Base-by-base conservation (phyloP, 805 yeast species). In the Barnettozyma sp. region DNA sequence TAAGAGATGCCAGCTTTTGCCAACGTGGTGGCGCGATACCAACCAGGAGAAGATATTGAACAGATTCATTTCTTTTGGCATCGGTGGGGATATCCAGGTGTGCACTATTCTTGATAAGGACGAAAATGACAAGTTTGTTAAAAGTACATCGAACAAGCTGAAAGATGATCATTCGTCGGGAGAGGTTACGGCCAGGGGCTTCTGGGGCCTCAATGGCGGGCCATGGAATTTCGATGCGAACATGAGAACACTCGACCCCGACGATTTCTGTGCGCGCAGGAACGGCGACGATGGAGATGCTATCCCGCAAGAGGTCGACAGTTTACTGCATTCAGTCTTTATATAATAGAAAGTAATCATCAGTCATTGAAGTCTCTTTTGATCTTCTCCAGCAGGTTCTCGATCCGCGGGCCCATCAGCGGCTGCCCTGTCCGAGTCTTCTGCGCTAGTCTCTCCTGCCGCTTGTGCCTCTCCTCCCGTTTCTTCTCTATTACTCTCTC, bases 391-490 rank as follows among this genome's bases (percentile, higher is more conserved):
- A 88, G 65, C 29, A 88, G 63, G 47, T 76, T 73, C 38, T 76
- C 79, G 39, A 88, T 84, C 58, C 94, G 73, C 12, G 95, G 94
- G 0, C 86, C 95, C 90, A 88, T 84, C 30, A 74, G 59, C 3
- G 97, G 97, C 56, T 88, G 97, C 0, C 97, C 97, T 4, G 63
- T 54, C 48, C 67, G 66, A 1, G 95, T 88, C 42, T 65, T 77
- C 39, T 70, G 65, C 7, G 66, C 60, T 34, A 78, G 46, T 16
- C 49, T 55, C 40, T 70, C 66, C 20, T 69, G 63, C 46, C 69
- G 71, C 22, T 48, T 62, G 53, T 63, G 71, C 50, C 63, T 61
- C 25, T 55, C 54, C 27, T 51, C 63, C 50, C 58, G 66, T 41
- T 63, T 73, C 51, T 56, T 55, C 47, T 50, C 59, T 28, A 64